Percentiles rank a stretch among this genome's conserved stretches.
Conservation (phyloP, 345 rosid genomes). For the Dipteronia dyeriana region DNA sequence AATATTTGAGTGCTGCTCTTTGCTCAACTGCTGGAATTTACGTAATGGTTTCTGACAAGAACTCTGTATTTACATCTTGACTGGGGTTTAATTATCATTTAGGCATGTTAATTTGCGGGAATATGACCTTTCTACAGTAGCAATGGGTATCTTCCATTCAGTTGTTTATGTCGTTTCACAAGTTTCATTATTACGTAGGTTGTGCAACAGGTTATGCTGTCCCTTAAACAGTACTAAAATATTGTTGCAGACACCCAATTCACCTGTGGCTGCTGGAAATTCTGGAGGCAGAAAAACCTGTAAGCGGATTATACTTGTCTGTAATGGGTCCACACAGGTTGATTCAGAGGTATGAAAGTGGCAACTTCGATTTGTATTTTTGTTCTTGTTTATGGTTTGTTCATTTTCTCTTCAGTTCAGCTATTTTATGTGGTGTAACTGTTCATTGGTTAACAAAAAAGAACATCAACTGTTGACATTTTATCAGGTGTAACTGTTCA, state of each 20-base stretch:
- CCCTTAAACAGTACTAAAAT: constrained; percentile 29
- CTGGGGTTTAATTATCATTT: not conserved
- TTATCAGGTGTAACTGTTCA: not conserved
- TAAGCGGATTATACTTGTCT: constrained; percentile 76
- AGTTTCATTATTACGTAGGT: constrained; percentile 2
- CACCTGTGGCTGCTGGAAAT: constrained; percentile 74
- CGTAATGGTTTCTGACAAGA: no score
- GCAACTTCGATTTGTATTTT: not conserved
- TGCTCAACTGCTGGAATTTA: no score
- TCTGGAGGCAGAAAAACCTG: constrained; percentile 71
- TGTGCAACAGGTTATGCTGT: constrained; percentile 12
- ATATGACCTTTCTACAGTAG: not conserved
- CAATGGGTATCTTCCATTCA: not conserved
- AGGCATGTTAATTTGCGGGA: not conserved
- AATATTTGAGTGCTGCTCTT: no score
- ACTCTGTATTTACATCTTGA: no score
- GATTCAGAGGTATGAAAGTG: constrained; percentile 48
- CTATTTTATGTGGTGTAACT: not conserved
- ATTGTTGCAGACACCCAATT: constrained; percentile 77
- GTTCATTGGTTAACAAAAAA: no score
- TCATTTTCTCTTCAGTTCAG: not conserved
- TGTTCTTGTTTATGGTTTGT: not conserved
- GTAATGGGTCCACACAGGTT: constrained; percentile 61
- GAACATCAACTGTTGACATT: no score
- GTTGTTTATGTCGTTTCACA: constrained; percentile 3